phyloP scores from a whole-genome alignment of 768 basidiomycete genomes.

The Pleurotus djamor region DNA sequence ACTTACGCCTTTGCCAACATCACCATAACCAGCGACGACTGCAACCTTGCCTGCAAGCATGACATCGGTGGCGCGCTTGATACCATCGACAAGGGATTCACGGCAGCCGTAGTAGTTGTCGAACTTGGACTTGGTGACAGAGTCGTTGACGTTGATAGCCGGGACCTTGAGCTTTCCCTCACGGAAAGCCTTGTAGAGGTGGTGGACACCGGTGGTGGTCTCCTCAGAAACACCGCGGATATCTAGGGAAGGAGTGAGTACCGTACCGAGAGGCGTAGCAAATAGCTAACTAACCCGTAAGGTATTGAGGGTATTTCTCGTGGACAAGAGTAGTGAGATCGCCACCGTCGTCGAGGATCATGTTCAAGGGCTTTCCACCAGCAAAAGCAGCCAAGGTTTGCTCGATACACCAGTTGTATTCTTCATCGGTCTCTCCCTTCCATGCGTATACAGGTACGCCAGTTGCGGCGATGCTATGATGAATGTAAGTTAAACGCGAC shows the following conservation, averaged over 20 bases:
- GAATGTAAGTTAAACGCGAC: slow-evolving; percentile 4
- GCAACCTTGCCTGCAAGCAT: slow-evolving; percentile 99
- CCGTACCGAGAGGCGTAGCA: background rate
- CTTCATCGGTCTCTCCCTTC: slow-evolving; percentile 99
- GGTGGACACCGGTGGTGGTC: slow-evolving; percentile 99
- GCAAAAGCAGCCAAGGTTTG: slow-evolving; percentile 91
- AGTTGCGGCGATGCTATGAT: slow-evolving; percentile 85
- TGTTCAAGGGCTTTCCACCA: slow-evolving; percentile 82
- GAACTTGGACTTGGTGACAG: slow-evolving; percentile 99
- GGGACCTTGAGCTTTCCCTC: slow-evolving; percentile 96
- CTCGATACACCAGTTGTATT: slow-evolving; percentile 98
- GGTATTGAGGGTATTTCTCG: slow-evolving; percentile 92
- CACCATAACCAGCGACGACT: slow-evolving; percentile 98
- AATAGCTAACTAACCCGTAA: slow-evolving; percentile 48
- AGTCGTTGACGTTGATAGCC: slow-evolving; percentile 99
- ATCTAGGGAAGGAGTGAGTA: slow-evolving; percentile 37
- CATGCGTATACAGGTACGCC: slow-evolving; percentile 98
- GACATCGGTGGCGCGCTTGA: slow-evolving; percentile 99
- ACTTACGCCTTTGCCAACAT: slow-evolving; percentile 98
- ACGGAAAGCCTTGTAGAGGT: slow-evolving; percentile 97
- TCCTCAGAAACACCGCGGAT: slow-evolving; percentile 97
- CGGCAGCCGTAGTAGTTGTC: slow-evolving; percentile 99
- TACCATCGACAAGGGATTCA: slow-evolving; percentile 99
- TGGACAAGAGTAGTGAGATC: slow-evolving; percentile 95
- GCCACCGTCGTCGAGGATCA: slow-evolving; percentile 99